Conservation (phyloP, 495 filamentous ascomycete species). For the Rostrohypoxylon terebratum region DNA sequence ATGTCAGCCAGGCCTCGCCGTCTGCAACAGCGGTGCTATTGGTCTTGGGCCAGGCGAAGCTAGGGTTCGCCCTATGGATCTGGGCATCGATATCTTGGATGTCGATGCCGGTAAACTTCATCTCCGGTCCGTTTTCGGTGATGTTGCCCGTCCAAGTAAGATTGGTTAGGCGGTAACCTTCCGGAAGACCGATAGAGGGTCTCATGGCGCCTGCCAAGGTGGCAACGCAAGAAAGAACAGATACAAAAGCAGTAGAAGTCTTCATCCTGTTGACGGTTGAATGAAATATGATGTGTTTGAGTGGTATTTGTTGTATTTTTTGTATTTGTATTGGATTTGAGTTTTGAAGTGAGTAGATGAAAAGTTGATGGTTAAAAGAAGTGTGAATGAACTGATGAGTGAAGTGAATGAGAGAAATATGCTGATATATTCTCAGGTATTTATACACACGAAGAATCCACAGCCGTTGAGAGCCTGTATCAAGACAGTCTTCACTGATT, state of each 20-base stretch:
- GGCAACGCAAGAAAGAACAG: slow-evolving; percentile 6
- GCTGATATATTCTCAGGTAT: not conserved
- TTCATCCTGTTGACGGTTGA: slow-evolving; percentile 12
- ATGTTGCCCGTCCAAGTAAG: slow-evolving; percentile 34
- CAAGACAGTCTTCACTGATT: not conserved
- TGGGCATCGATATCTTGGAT: slow-evolving; percentile 33
- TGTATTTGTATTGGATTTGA: not conserved
- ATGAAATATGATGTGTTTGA: not conserved
- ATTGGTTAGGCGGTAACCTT: slow-evolving; percentile 12
- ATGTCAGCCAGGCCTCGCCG: not conserved
- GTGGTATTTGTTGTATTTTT: too few species aligned
- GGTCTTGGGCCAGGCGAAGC: slow-evolving; percentile 15
- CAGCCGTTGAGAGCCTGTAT: not conserved
- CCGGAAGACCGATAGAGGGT: not conserved
- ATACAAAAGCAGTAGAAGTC: not conserved
- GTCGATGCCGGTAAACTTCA: slow-evolving; percentile 20
- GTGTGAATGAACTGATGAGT: not conserved
- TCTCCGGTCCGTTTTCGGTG: slow-evolving; percentile 12
- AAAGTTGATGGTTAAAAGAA: not conserved
- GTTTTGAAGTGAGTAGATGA: not conserved
- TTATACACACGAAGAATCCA: not conserved
- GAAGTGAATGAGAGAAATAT: not conserved
- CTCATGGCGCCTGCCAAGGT: not conserved
- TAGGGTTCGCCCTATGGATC: slow-evolving; percentile 22
- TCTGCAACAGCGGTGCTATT: too few species aligned